These are phyloP conservation scores for Nepenthes alata DNA, from an alignment of 179 eudicot species.

Conservation along the genomic window DNA sequence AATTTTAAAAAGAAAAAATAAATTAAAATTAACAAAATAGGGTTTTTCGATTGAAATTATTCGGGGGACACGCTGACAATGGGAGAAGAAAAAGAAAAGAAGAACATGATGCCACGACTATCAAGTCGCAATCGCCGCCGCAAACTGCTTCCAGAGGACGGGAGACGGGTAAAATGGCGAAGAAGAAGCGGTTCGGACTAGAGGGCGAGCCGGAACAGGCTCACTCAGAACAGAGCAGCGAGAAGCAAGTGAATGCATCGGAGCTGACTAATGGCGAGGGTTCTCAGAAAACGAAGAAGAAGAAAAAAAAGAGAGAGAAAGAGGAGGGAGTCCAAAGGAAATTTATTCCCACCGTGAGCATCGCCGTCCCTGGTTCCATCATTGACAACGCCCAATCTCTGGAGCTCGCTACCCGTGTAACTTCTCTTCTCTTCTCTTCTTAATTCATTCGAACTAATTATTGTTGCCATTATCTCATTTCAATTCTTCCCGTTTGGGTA, in stretches of 20 bases:
- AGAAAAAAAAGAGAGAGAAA: constrained; percentile 10
- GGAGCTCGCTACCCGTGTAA: constrained; percentile 86
- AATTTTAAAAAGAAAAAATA: no score
- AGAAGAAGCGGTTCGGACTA: constrained; percentile 9
- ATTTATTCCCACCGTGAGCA: constrained; percentile 43
- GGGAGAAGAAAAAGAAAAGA: no score
- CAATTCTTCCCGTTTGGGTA: constrained; percentile 3
- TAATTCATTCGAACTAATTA: neutral
- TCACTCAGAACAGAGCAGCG: neutral
- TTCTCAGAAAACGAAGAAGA: constrained; percentile 8
- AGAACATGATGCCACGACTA: no score
- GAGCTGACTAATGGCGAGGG: constrained; percentile 11
- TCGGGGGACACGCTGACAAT: no score
- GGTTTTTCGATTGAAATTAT: no score
- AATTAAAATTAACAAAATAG: no score
- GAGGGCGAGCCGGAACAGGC: constrained; percentile 6
- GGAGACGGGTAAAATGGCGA: constrained; percentile 11
- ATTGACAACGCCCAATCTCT: constrained; percentile 82
- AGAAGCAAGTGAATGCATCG: constrained; percentile 2
- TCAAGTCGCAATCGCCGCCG: no score
- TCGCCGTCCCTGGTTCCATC: constrained; percentile 76
- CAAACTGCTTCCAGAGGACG: no score
- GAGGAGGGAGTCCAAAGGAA: constrained; percentile 17
- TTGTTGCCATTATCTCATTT: neutral
- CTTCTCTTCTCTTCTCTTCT: neutral